Evolutionary conservation across 2,329 filamentous ascomycete genomes (phyloP), one percentile per base, ranked within the genome.

Genomic region (Coniella lustricola): DNA sequence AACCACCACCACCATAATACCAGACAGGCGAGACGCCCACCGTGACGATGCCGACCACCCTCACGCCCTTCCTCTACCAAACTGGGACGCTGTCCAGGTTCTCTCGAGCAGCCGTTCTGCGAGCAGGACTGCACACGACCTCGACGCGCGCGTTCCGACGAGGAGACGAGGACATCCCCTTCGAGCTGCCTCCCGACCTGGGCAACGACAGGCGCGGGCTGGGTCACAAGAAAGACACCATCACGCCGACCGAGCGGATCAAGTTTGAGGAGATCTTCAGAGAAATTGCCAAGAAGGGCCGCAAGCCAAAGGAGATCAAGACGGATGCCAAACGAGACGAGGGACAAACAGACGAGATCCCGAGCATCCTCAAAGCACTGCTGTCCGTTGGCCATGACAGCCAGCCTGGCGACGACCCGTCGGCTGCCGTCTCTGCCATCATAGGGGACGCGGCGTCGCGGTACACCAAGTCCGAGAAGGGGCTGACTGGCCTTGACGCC

Each of bases 31-130:
- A 16, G 32, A 32, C 17, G 22, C 13, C 7, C 36, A 12, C 8
- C 3, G 13, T 7, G 14, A 32, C 33, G 18, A 78, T 78, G 70
- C 62, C 70, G 13, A 66, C 70, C 2, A 74, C 77, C 7, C 64
- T 81, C 13, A 66, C 82, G 4, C 81, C 84, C 0, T 89, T 89
- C 49, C 72, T 90, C 7, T 89, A 88, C 60, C 82, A 86, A 55
- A 89, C 85, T 4, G 70, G 75, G 51, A 87, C 85, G 0, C 60
- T 66, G 56, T 33, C 57, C 56, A 52, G 58, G 44, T 1, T 48
- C 45, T 14, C 25, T 46, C 16, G 52, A 56, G 20, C 55, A 63
- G 18, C 60, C 60, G 3, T 57, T 57, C 31, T 62, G 10, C 60
- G 60, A 34, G 45, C 60, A 55, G 41, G 55, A 51, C 14, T 59